Evolutionary conservation across 495 filamentous ascomycete genomes (phyloP).

Genomic region (Hypoxylon fuscum): DNA sequence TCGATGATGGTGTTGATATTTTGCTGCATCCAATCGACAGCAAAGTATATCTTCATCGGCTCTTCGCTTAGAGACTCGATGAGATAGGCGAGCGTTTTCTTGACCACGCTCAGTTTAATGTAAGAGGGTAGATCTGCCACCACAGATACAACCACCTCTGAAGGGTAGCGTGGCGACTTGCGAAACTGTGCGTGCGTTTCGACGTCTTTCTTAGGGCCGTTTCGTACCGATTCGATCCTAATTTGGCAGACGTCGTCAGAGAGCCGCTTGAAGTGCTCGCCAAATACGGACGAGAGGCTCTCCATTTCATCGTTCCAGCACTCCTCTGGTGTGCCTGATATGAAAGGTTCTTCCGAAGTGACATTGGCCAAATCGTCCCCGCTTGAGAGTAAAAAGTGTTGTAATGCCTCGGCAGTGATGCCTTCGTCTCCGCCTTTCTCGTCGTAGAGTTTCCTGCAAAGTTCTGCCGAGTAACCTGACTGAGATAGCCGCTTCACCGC

Average conservation of each 20-base stretch:
- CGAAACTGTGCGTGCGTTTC: constrained; percentile 61
- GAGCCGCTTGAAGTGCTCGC: constrained; percentile 65
- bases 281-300: constrained; percentile 83
- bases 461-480: constrained; percentile 83
- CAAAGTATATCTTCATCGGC: constrained; percentile 84
- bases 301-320: constrained; percentile 87
- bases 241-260: constrained; percentile 72
- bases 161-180: constrained; percentile 72
- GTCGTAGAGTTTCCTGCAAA: constrained; percentile 79
- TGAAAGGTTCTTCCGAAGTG: constrained; percentile 44
- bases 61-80: constrained; percentile 74
- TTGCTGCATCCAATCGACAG: constrained; percentile 88
- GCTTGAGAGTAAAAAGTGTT: constrained; percentile 69
- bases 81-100: constrained; percentile 76
- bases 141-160: constrained; percentile 77
- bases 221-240: constrained; percentile 55
- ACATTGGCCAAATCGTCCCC: constrained; percentile 40
- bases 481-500: constrained; percentile 82
- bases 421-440: constrained; percentile 74
- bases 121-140: constrained; percentile 81
- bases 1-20: constrained; percentile 79
- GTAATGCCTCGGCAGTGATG: constrained; percentile 80
- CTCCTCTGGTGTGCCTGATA: constrained; percentile 58
- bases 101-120: constrained; percentile 88
- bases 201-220: constrained; percentile 53